Conservation (phyloP, 2,329 filamentous ascomycete genomes). For the Colletotrichum tropicicola region DNA sequence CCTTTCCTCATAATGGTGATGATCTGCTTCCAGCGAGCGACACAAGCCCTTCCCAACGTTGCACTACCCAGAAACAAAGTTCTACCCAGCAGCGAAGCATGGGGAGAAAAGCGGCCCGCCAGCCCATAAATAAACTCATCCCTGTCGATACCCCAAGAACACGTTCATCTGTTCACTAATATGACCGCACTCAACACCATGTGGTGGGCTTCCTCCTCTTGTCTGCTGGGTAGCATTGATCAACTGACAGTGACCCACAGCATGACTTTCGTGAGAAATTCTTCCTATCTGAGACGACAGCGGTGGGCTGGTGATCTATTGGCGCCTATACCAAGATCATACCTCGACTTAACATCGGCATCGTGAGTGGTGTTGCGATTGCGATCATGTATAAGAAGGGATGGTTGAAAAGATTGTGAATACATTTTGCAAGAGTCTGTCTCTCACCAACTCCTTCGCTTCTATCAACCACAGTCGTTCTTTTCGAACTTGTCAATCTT, state of each 20-base stretch:
- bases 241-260: not conserved
- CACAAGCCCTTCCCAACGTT: not conserved
- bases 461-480: not conserved
- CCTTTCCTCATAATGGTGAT: not conserved
- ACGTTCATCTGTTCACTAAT: not conserved
- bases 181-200: not conserved
- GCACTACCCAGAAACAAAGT: not conserved
- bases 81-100: not conserved
- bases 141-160: not conserved
- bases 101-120: not conserved
- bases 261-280: not conserved
- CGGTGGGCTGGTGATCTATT: not conserved
- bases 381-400: not conserved
- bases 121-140: not conserved
- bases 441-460: not conserved
- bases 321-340: not conserved
- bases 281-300: not conserved
- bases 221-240: not conserved
- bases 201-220: not conserved
- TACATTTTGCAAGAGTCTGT: not conserved
- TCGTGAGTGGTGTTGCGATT: not conserved
- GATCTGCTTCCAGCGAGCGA: not conserved
- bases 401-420: not conserved
- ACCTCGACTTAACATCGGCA: not conserved
- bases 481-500: not conserved